Base-by-base conservation (phyloP, 805 yeast genomes). In the Candida parachauliodes region DNA sequence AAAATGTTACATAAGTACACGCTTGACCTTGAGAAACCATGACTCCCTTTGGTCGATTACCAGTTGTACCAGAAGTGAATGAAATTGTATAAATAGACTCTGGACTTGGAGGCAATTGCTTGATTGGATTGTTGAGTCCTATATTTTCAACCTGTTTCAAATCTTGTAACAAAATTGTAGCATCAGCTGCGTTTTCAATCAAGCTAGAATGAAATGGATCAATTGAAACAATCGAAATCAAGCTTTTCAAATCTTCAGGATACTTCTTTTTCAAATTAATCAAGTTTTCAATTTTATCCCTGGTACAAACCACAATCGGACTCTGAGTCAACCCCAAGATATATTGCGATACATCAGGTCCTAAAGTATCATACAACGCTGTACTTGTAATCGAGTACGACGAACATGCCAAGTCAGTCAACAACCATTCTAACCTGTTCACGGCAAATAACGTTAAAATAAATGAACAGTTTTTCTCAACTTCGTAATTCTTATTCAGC, bases 11-110 rank as follows among this genome's bases (percentile, higher is more conserved):
- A 14, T 49, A 53, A 10, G 53, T 37, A 15, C 51, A 48, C 4
- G 51, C 52, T 28, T 42, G 47, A 11, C 36, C 36, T 28, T 56
- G 61, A 12, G 53, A 41, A 44, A 82, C 62, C 21, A 79, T 76
- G 18, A 81, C 91, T 50, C 91, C 91, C 64, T 84, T 85, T 44
- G 91, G 87, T 38, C 59, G 49, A 29, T 80, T 74, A 39, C 93
- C 89, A n/a, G 85, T 79, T 16, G 87, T 80, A 28, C 76, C 72
- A 5, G 85, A 82, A 32, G 74, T 63, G 41, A 70, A 69, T 15
- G 69, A 63, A 21, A 69, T 65, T 16, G 74, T 67, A 46, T 57
- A 65, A 17, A 59, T 43, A 9, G 69, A 46, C 9, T 65, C 62
- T 15, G 60, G 52, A 32, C 47, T 47, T 8, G 71, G 70, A 17